Evolutionary conservation across 1,284 basidiomycete genomes (phyloP), one percentile per base, ranked within the genome.

Genomic region (Mycena sp.): DNA sequence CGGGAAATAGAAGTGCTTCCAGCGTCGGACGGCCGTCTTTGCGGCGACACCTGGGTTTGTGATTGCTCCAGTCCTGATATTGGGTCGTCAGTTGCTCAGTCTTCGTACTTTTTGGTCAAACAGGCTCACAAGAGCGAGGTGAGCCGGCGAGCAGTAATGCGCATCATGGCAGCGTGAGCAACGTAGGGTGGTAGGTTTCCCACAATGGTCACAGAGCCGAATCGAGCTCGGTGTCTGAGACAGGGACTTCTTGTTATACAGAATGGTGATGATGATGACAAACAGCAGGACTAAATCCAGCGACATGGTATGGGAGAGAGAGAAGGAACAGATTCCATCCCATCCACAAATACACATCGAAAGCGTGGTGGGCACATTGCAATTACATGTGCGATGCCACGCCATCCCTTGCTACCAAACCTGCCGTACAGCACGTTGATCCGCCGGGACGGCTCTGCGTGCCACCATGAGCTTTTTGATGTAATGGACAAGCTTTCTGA

Each of bases 401-500:
- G 29, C 23, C 21, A 21, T 29, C 37, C 19, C 26, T 14, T 55
- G 10, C 45, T n/a, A 37, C 46, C 17, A 43, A 11, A n/a, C n/a
- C 23, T 32, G 25, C 29, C 58, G 17, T 32, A 25, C 35, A 23
- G 23, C 44, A 17, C 54, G 19, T 38, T 48, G 32, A 23, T 62
- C 32, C 6, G 46, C 56, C 17, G 37, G 23, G 14, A 66, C 61
- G 5, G 58, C 64, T 28, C 57, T 43, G 30, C 64, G 61, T 32
- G 53, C 66, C 17, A 44, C 46, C 62, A 69, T 58, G 25, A 58
- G 58, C 70, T 83, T 84, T 65, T 76, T 69, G 29, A 80, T 35
- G 51, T 80, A 80, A 62, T 82, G 80, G 17, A 70, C 57, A 57
- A 80, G 67, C 28, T 76, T 70, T 61, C 70, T 69, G 58, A 87